Percentiles rank a stretch among this genome's conserved stretches.
phyloP scores from a whole-genome alignment of 78 protist genomes.

The Dictyostelium purpureum region DNA sequence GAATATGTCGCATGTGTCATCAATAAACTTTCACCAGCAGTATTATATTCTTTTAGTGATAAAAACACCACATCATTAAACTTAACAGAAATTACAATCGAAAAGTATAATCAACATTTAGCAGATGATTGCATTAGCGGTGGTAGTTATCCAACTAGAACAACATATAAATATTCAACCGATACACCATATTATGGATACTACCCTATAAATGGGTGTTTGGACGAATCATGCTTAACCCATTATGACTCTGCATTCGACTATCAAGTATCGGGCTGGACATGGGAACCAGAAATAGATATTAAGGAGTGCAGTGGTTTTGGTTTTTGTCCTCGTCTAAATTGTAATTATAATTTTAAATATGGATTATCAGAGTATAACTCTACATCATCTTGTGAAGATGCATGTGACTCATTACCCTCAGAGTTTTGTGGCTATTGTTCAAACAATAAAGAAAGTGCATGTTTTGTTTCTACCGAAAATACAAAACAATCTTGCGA shows the following conservation, averaged over 20 bases:
- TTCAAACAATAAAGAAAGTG: not conserved
- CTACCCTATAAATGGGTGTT: not conserved
- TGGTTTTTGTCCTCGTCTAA: not conserved
- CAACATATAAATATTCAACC: not conserved
- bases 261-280: not conserved
- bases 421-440: not conserved
- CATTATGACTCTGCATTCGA: not conserved
- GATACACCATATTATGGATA: not conserved
- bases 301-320: not conserved
- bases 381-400: not conserved
- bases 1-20: not conserved
- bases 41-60: not conserved
- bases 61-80: not conserved
- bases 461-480: not conserved
- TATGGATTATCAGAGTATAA: too few relatives aligned
- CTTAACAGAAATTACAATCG: not conserved
- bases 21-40: not conserved
- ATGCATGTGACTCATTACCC: not conserved
- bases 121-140: not conserved
- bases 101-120: not conserved
- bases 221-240: not conserved
- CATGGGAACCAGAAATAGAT: not conserved
- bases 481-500: not conserved
- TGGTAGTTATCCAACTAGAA: slow-evolving; percentile 6
- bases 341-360: not conserved